A percentile compares a stretch with the other conserved stretches of the same genome.
Evolutionary conservation across 108 stramenopile species (phyloP).

Genomic region (Cyclotella kingstonii): DNA sequence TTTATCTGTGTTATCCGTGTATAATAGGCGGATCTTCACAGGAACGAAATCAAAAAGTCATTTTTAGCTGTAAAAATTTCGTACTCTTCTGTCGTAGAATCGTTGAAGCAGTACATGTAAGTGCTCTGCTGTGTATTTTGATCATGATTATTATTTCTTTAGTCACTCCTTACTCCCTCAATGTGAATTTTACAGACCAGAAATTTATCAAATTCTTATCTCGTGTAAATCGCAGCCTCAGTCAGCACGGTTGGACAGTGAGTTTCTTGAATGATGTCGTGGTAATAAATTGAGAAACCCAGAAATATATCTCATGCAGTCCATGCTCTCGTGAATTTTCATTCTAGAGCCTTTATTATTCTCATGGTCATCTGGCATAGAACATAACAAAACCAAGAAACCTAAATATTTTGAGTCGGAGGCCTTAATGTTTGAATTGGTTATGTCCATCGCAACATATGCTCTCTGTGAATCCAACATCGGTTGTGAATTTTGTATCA

Average conservation of each 20-base stretch:
- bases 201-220: constrained; percentile 76
- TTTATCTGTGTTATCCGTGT: neutral
- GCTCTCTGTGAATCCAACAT: constrained; percentile 68
- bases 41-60: constrained; percentile 30
- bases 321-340: constrained; percentile 2
- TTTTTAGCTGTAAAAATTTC: constrained; percentile 34
- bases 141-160: neutral
- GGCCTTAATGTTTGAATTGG: constrained; percentile 88
- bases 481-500: constrained; percentile 69
- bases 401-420: constrained; percentile 61
- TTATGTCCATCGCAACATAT: constrained; percentile 67
- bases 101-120: constrained; percentile 38
- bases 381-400: constrained; percentile 45
- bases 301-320: neutral
- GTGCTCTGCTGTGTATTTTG: neutral
- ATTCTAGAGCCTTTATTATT: constrained; percentile 53
- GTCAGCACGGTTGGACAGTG: constrained; percentile 66
- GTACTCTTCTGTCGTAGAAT: constrained; percentile 16
- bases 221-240: constrained; percentile 87
- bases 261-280: constrained; percentile 20
- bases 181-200: constrained; percentile 29
- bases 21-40: constrained; percentile 27
- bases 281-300: neutral
- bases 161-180: neutral
- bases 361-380: constrained; percentile 81